A percentile compares a stretch with the other conserved stretches of the same genome.
Conservation (phyloP, 139 green algal species). For the Pseudopediastrum boryanum region DNA sequence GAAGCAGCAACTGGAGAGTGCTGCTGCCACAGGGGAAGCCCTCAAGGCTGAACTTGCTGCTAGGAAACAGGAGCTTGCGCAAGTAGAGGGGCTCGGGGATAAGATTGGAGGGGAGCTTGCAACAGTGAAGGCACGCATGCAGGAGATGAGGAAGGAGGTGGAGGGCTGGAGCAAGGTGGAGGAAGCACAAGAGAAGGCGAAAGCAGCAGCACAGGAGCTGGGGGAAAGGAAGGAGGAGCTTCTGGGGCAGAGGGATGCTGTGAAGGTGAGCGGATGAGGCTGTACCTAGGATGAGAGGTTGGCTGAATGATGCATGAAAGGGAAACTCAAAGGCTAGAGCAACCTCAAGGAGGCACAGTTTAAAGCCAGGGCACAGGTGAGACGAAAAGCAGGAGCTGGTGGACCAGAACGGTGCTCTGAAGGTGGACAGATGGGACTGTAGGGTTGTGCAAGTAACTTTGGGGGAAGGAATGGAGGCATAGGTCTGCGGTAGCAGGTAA, state of each 20-base stretch:
- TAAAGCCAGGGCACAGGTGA: not conserved
- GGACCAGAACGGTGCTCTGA: not conserved
- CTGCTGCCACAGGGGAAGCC: conserved; percentile 23
- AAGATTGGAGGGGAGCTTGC: conserved; percentile 40
- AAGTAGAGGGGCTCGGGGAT: conserved; percentile 50
- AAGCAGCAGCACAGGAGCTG: not conserved
- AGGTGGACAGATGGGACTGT: not conserved
- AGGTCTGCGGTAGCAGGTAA: too few species aligned
- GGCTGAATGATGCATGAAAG: not conserved
- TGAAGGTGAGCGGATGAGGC: conserved; percentile 25
- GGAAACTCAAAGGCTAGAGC: not conserved
- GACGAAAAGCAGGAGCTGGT: conserved; percentile 8
- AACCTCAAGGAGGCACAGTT: not conserved
- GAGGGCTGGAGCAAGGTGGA: conserved; percentile 18
- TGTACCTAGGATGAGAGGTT: conserved; percentile 30
- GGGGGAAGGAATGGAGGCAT: not conserved
- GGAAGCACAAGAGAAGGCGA: not conserved
- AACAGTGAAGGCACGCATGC: not conserved
- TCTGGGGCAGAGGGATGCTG: conserved; percentile 20
- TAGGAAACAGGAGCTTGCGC: conserved; percentile 47
- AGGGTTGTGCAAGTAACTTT: not conserved
- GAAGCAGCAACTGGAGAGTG: conserved; percentile 52
- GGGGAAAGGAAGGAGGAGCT: conserved; percentile 16
- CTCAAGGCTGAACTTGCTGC: conserved; percentile 30
- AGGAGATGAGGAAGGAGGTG: conserved; percentile 34